Conservation (phyloP, 768 basidiomycete species). For the Lactifluus subvellereus region DNA sequence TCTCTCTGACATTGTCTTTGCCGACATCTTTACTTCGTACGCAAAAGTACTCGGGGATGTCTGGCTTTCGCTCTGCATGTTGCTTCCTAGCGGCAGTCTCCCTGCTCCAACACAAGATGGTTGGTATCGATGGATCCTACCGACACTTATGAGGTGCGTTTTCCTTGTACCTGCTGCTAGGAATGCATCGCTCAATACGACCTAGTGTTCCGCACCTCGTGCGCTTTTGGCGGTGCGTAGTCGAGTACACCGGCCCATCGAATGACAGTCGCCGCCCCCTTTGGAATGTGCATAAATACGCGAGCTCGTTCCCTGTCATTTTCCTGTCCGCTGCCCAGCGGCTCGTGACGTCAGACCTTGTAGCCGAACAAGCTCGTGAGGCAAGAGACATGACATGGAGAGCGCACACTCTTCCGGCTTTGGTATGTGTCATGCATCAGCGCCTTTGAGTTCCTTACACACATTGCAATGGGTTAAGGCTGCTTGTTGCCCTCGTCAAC, state of each 20-base stretch:
- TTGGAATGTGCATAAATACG: conserved; percentile 93
- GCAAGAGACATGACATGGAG: conserved; percentile 60
- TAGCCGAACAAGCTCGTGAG: conserved; percentile 40
- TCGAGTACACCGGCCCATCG: conserved; percentile 66
- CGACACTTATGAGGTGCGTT: conserved; percentile 79
- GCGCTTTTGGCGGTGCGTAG: conserved; percentile 89
- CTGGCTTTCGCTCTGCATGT: conserved; percentile 83
- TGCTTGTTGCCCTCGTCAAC: conserved; percentile 79
- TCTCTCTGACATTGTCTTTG: conserved; percentile 90
- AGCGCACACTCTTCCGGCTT: conserved; percentile 70
- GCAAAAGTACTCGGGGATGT: conserved; percentile 95
- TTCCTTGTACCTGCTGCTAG: not conserved
- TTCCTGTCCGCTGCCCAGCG: conserved; percentile 89
- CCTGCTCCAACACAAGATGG: conserved; percentile 56
- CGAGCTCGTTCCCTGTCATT: conserved; percentile 94
- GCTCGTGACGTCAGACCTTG: conserved; percentile 55
- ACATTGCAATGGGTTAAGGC: conserved; percentile 43
- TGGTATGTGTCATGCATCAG: conserved; percentile 45
- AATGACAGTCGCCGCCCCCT: conserved; percentile 72
- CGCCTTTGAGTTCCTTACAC: too few relatives aligned
- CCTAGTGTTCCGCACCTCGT: conserved; percentile 80
- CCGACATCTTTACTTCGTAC: conserved; percentile 94
- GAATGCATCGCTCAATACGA: conserved; percentile 1
- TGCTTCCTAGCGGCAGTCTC: conserved; percentile 76
- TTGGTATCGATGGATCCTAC: conserved; percentile 68